Percentiles rank a stretch among this genome's conserved stretches.
Evolutionary conservation across 331 rosid genomes (phyloP).

Genomic region (Acacia concinna): DNA sequence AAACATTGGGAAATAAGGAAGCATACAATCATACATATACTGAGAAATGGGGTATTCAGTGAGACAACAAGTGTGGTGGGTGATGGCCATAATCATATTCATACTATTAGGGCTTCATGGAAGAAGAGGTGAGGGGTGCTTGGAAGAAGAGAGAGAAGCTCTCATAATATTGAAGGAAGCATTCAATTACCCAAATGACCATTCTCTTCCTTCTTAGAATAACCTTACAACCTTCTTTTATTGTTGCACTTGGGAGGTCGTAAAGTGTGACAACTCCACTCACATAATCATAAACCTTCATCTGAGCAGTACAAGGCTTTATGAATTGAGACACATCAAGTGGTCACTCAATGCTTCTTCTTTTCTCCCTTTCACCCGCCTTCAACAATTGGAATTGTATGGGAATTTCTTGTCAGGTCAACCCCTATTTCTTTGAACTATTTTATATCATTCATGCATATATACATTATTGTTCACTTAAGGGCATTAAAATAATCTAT

Average conservation of each 20-base stretch:
- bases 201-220: constrained; percentile 7
- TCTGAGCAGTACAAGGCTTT: not conserved
- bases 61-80: not conserved
- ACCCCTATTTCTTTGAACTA: not conserved
- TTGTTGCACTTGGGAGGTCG: not conserved
- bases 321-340: not conserved
- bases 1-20: not conserved
- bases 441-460: not conserved
- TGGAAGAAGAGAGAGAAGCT: not conserved
- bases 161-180: not conserved
- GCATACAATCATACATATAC: no score
- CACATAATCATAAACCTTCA: not conserved
- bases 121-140: constrained; percentile 5
- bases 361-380: not conserved
- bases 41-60: not conserved
- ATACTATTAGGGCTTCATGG: not conserved
- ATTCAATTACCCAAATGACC: constrained; percentile 1
- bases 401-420: constrained; percentile 9
- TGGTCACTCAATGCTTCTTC: not conserved
- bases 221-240: not conserved
- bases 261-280: not conserved
- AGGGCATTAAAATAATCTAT: no score
- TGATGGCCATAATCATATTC: no score
- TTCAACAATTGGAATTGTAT: not conserved
- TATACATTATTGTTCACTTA: not conserved